Evolutionary conservation across 805 yeast genomes (phyloP), one percentile per base, ranked within the genome.

Genomic region (Candida oleophila): DNA sequence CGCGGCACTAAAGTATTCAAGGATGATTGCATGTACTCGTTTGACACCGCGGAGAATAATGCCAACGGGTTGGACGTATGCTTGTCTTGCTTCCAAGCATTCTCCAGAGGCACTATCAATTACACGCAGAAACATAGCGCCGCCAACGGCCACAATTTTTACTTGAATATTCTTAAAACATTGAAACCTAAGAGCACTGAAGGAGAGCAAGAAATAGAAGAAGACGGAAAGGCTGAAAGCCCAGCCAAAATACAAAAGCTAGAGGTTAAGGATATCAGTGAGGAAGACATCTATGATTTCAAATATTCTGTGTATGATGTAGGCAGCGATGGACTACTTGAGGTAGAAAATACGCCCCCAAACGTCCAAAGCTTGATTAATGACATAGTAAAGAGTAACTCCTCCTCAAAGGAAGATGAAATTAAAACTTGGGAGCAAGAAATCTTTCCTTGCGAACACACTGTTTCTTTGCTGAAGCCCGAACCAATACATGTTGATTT

Each of bases 361-460:
- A 38, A 49, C 4, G 59, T 67, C 25, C 57, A 57, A 40, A 14
- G 35, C 7, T 54, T 71, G 41, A 78, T 80, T 0, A 67, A 73
- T 1, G 70, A 65, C 1, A 74, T 89, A 2, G 54, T 84, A 42
- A 62, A 59, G 4, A 75, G 91, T 1, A 79, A 81, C 25, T 86
- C 94, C 0, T 74, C 80, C 3, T 71, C 77, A 18, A 73, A 73
- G 44, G 73, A 76, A 36, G 80, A 89, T 54, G 95, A 90, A 59
- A 80, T 90, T 46, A 81, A 84, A 56, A 83, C 96, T 1, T 94
- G 99, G 99, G 92, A 89, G 61, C 87, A 87, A 54, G 96, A 91
- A 54, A 80, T 92, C 18, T 60, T 74, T 12, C 81, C 96, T 0
- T 94, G 99, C 62, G 77, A 71, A 38, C 99, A 94, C 61, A 80